Evolutionary conservation across 202 grass and related monocot species (phyloP), one percentile per base, ranked within the genome.

Genomic region (Setaria viridis): DNA sequence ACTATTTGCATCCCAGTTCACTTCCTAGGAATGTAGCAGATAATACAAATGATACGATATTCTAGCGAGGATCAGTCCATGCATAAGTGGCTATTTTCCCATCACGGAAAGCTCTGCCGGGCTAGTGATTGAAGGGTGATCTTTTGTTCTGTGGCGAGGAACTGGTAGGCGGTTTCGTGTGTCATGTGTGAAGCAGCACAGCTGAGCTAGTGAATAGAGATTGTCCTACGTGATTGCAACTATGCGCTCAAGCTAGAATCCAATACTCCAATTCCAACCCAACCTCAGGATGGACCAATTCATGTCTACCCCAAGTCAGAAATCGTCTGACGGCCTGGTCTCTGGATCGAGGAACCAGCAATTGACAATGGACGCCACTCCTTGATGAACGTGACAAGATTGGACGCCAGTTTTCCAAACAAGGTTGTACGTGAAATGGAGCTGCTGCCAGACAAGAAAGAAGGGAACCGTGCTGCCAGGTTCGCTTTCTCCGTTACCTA

Each of bases 401-500:
- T 58, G 48, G 37, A 25, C 72, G 20, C 17, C 33, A 3, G 13
- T 62, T 46, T 76, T 83, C 5, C 1, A 25, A 78, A 49, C 9
- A 47, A 47, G 4, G 70, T 2, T 72, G 70, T 17, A 49, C 67
- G 25, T 25, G 0, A 25, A 25, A 25, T n/a, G 25, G 25, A 25
- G 25, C 25, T 25, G 25, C 25, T 25, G 25, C 25, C 25, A 25
- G 25, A 75, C 74, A 80, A 45, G 63, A 59, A 48, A 41, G 59
- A 90, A 75, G 75, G 69, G 53, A 30, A 84, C 55, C 67, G 45
- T 80, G 80, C 59, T 29, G 59, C 9, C 33, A 2, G 37, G 80
- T 48, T 39, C 7, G 70, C 89, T 85, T 91, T 88, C 82, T 72
- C 65, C 11, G 0, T 34, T 85, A 78, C 72, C 85, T 53, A 91